phyloP scores from a whole-genome alignment of 1,284 basidiomycete genomes.

The Malassezia brasiliensis region DNA sequence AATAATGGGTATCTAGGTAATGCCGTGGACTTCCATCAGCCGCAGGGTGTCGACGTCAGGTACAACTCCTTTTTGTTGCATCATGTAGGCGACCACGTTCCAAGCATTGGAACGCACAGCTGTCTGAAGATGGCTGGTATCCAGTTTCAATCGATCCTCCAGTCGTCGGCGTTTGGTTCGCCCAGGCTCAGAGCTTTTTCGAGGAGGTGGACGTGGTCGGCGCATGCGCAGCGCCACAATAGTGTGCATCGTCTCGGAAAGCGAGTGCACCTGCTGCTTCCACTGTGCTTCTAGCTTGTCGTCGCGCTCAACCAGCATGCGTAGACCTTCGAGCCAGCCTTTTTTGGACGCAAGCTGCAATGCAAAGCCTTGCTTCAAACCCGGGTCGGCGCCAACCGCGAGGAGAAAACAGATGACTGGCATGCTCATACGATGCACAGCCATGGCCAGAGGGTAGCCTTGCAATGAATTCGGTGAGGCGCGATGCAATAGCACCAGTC shows the following conservation, averaged over 20 bases:
- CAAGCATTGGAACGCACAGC: conserved; percentile 11
- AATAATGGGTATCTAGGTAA: conserved; percentile 2
- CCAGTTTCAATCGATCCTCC: conserved; percentile 8
- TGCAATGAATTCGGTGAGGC: conserved; percentile 14
- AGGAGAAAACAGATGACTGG: conserved; percentile 13
- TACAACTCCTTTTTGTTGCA: conserved; percentile 12
- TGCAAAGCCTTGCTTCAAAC: conserved; percentile 7
- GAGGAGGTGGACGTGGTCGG: neutral
- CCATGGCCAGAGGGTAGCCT: conserved; percentile 11
- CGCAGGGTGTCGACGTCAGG: conserved; percentile 14
- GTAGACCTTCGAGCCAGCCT: conserved; percentile 1
- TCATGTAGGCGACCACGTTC: conserved; percentile 13
- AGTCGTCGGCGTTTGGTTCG: conserved; percentile 8
- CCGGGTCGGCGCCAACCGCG: conserved; percentile 11
- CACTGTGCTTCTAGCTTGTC: conserved; percentile 11
- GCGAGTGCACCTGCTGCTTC: conserved; percentile 3
- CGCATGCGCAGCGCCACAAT: neutral
- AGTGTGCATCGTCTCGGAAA: conserved; percentile 2
- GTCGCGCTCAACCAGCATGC: conserved; percentile 13
- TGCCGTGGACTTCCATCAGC: conserved; percentile 10
- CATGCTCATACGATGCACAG: neutral
- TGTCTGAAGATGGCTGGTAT: neutral
- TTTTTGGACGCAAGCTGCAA: conserved; percentile 15
- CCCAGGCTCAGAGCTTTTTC: neutral
- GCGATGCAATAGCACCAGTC: conserved; percentile 13